Evolutionary conservation across 2,329 filamentous ascomycete genomes (phyloP).

Genomic region (Colletotrichum noveboracense): DNA sequence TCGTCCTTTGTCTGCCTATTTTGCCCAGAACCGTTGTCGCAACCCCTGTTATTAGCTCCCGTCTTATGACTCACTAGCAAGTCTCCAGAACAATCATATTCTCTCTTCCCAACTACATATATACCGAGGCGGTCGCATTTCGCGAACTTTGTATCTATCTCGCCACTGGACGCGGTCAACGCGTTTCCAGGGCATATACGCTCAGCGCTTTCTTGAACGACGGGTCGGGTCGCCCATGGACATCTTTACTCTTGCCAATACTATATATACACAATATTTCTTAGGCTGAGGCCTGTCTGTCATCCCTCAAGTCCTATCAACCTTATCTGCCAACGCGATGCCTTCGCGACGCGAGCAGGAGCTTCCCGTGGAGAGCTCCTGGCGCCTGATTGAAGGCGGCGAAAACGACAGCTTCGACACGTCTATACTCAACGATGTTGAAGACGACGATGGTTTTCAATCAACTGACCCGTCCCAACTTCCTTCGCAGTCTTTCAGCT

Average conservation of each 20-base stretch:
- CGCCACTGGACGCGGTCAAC: constrained; percentile 14
- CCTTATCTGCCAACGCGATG: not conserved
- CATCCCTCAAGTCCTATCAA: not conserved
- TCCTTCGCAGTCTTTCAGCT: constrained; percentile 45
- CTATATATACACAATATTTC: not conserved
- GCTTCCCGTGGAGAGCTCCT: constrained; percentile 58
- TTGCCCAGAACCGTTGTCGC: constrained; percentile 9
- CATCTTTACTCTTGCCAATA: not conserved
- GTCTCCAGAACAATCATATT: not conserved
- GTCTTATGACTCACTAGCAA: constrained; percentile 10
- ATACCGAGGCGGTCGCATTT: not conserved
- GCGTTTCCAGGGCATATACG: not conserved
- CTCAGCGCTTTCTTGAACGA: not conserved
- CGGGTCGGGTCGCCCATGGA: not conserved
- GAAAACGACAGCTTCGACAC: constrained; percentile 67
- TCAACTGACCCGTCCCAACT: constrained; percentile 53
- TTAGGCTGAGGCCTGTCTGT: not conserved
- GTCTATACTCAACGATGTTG: constrained; percentile 52
- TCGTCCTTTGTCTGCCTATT: constrained; percentile 8
- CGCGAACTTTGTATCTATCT: not conserved
- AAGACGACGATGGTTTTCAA: constrained; percentile 43
- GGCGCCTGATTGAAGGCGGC: constrained; percentile 64
- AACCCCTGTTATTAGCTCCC: not conserved
- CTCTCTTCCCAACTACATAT: not conserved
- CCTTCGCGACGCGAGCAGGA: constrained; percentile 25